Base-by-base conservation (phyloP, 2,329 filamentous ascomycete species). In the Apiospora pterosperma region DNA sequence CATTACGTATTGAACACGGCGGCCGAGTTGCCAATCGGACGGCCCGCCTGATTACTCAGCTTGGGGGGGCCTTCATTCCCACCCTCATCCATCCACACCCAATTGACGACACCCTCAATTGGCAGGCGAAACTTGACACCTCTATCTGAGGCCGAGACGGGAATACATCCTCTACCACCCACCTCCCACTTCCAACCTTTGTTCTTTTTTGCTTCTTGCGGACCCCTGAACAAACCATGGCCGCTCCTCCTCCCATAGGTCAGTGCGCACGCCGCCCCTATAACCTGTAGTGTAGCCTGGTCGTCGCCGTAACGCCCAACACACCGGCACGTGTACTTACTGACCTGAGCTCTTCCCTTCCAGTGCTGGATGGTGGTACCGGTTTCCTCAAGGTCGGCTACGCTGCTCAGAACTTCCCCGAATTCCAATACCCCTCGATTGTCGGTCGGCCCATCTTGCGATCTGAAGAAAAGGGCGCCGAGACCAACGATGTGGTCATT, bases 301-400 rank as follows among this genome's bases (percentile, higher is more conserved):
- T 55, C 28, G 48, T 55, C 48, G 25, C 48, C 19, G 28, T 7
- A 41, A 55, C 28, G 48, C 48, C 48, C 25, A 34, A 34, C 48
- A n/a, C 48, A 28, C 23, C 48, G 25, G 23, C 44, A 44, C 42
- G 48, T 55, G 48, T 34, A n/a, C 25, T 21, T 55, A n/a, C 48
- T 55, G 48, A 55, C 48, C 16, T 19, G 14, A 16, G 3, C 1
- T 60, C 39, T 38, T 25, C n/a, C 21, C 34, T 60, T 64, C 38
- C 70, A 98, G 96, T 99, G 78, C 95, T 99, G 87, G 96, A 99
- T 86, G 96, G 96, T 87, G 96, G 96, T 81, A 99, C 96, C 78
- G 96, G 96, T 81, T 99, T 99, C 87, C 91, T 99, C 81, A 99
- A 99, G 84, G 96, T 97, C 82, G 96, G 96, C 80, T 99, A 98